Conservation (phyloP, 768 basidiomycete genomes). For the Psilocybe subaeruginosa region DNA sequence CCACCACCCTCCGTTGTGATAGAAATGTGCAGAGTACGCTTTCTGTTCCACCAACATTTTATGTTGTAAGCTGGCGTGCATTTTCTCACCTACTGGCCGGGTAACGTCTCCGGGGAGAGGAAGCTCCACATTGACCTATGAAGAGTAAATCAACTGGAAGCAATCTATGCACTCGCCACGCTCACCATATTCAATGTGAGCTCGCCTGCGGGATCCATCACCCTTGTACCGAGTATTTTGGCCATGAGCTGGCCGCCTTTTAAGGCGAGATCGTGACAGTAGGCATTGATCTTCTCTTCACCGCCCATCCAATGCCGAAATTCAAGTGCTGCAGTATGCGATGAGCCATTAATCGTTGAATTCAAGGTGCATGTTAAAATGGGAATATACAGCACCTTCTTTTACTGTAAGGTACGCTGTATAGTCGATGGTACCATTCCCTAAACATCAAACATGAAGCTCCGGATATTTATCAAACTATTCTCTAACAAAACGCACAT, state of each 20-base stretch:
- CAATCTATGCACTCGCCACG: not conserved
- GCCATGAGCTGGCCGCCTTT: constrained; percentile 68
- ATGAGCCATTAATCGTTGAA: not conserved
- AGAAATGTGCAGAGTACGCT: constrained; percentile 35
- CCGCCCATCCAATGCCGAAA: constrained; percentile 84
- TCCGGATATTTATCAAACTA: not conserved
- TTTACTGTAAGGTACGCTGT: constrained; percentile 54
- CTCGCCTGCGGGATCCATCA: constrained; percentile 66
- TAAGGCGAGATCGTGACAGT: constrained; percentile 73
- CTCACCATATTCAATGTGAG: constrained; percentile 77
- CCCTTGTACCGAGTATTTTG: constrained; percentile 61
- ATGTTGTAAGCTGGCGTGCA: constrained; percentile 28
- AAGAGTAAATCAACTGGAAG: not conserved
- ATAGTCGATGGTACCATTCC: constrained; percentile 67
- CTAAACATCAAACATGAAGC: constrained; percentile 32
- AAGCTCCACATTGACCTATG: constrained; percentile 46
- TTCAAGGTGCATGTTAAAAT: no score
- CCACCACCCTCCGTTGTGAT: constrained; percentile 48
- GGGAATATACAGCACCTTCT: constrained; percentile 42
- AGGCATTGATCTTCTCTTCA: constrained; percentile 73
- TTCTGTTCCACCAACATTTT: constrained; percentile 37
- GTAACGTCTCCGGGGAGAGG: constrained; percentile 35
- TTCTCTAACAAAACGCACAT: constrained; percentile 33
- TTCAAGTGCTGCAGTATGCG: constrained; percentile 55
- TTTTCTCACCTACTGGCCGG: constrained; percentile 16